phyloP scores from a whole-genome alignment of 306 rosid species.

The Trifolium fragiferum region DNA sequence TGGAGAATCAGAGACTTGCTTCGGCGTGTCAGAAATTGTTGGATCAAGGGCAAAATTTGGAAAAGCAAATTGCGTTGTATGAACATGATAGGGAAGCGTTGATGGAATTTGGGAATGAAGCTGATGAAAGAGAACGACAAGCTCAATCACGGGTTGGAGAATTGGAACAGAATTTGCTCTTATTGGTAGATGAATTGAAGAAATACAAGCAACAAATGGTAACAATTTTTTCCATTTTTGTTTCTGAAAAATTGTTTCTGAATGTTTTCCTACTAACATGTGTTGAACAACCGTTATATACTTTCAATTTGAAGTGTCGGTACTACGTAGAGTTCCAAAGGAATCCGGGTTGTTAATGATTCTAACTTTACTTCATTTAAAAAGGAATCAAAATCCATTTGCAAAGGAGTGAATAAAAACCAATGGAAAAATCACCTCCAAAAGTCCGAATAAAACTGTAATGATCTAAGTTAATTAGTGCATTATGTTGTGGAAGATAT shows the following conservation, averaged over 20 bases:
- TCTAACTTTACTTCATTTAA: not conserved
- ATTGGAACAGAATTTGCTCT: constrained; percentile 69
- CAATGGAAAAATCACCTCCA: not conserved
- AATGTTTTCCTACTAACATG: not conserved
- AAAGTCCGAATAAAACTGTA: not conserved
- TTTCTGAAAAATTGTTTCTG: not conserved
- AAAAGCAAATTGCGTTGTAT: constrained; percentile 74
- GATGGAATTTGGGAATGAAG: constrained; percentile 97
- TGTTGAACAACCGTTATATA: not conserved
- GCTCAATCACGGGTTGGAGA: constrained; percentile 66
- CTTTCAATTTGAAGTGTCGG: not conserved
- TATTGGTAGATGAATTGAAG: constrained; percentile 57
- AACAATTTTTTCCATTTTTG: not conserved
- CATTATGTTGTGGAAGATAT: constrained; percentile 4
- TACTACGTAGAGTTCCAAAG: not conserved
- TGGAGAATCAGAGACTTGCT: constrained; percentile 82
- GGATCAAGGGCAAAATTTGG: constrained; percentile 63
- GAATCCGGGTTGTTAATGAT: not conserved
- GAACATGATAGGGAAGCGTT: constrained; percentile 83
- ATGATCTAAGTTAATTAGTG: not conserved
- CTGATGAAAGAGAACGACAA: constrained; percentile 85
- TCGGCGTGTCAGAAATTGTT: constrained; percentile 60
- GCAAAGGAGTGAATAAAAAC: not conserved
- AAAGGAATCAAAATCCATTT: not conserved
- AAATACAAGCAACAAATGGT: constrained; percentile 48